Evolutionary conservation across 2,329 filamentous ascomycete genomes (phyloP), one percentile per base, ranked within the genome.

Genomic region (Chrysosporium queenslandicum): DNA sequence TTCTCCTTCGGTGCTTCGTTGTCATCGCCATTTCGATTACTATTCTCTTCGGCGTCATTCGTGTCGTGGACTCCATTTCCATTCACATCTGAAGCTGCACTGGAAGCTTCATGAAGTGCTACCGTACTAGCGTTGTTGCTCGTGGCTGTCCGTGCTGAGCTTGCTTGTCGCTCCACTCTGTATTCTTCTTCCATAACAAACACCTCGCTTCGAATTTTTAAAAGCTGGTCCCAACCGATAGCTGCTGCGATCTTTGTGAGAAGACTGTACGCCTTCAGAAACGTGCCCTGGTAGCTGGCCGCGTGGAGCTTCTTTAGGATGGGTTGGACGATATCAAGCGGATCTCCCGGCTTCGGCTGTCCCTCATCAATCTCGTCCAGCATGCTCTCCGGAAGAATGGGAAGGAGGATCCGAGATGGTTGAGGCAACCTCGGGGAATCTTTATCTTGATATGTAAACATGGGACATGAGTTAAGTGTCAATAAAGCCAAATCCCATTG

Each of bases 151-250:
- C 65, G 46, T 73, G 63, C 36, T 59, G 69, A 16, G 72, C 71
- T 21, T 49, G 72, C 63, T 41, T 73, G 66, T 18, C 69, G 66
- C 71, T 97, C 92, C 53, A 84, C 86, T 46, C 92, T 82, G 66
- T 98, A 98, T 68, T 98, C 92, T 64, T 98, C 92, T 67, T 98
- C 92, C 92, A 98, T 98, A 46, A 98, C 92, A 61, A 98, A 98
- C 1, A 98, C 92, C 57, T 91, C 90, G 72, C 91, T 97, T 60
- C 92, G 81, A 63, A 94, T 95, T 69, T 88, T 94, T 48, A 98
- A 75, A 20, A 98, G 77, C 65, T 96, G 88, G 62, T 98, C 92
- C 92, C 92, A 98, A 36, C 92, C 92, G 61, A 98, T 96, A 69
- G 92, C 91, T 56, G 88, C 85, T 0, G 91, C 94, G 75, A 98